A percentile compares a stretch with the other conserved stretches of the same genome.
These are phyloP conservation scores for Marasmius sp. DNA, from an alignment of 1,284 basidiomycete species.

Conservation along the genomic window DNA sequence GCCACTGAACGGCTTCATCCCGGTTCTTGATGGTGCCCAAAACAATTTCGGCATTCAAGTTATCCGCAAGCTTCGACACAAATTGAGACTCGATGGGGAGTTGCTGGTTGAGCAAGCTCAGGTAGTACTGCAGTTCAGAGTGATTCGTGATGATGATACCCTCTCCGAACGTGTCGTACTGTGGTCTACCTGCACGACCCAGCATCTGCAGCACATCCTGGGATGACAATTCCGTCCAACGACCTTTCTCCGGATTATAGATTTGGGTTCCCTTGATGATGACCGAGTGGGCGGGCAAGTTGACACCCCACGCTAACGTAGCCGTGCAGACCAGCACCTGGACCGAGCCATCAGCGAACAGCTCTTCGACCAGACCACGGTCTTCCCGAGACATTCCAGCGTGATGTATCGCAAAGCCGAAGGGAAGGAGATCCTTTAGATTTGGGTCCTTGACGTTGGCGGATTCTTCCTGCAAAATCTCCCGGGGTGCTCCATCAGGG, in stretches of 20 bases:
- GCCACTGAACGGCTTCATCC: conserved; percentile 97
- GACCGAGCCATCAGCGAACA: conserved; percentile 91
- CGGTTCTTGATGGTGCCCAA: conserved; percentile 93
- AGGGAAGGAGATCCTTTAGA: conserved; percentile 89
- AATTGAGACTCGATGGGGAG: conserved; percentile 97
- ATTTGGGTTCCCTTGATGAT: conserved; percentile 99
- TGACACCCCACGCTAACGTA: conserved; percentile 99
- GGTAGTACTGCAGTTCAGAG: conserved; percentile 94
- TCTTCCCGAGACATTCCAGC: conserved; percentile 98
- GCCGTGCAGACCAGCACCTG: conserved; percentile 98
- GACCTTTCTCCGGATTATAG: conserved; percentile 98
- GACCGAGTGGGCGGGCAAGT: conserved; percentile 95
- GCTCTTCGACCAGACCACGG: conserved; percentile 89
- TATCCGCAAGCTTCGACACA: conserved; percentile 90
- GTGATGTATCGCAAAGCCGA: conserved; percentile 97
- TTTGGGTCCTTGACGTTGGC: conserved; percentile 84
- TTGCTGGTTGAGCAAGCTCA: conserved; percentile 92
- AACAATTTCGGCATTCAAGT: conserved; percentile 97
- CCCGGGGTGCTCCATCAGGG: conserved; percentile 85
- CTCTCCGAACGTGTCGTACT: conserved; percentile 97
- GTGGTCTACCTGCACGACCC: conserved; percentile 95
- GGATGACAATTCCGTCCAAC: conserved; percentile 94
- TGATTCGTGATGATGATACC: conserved; percentile 99
- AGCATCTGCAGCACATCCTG: conserved; percentile 99
- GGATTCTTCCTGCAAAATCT: conserved; percentile 85